phyloP scores from a whole-genome alignment of 1,139 yeast genomes.

The Debaryomyces sp. region DNA sequence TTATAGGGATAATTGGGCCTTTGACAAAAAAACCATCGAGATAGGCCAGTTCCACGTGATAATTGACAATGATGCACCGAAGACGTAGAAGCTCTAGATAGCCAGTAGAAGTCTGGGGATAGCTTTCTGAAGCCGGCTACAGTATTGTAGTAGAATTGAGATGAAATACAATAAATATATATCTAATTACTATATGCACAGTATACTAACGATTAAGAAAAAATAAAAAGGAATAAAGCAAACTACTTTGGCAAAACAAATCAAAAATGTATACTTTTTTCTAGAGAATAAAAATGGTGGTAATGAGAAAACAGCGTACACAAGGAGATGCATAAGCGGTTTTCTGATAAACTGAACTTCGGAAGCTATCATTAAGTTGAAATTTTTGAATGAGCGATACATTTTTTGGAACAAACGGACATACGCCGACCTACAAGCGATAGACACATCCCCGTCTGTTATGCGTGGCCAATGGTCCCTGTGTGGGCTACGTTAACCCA shows the following conservation, averaged over 20 bases:
- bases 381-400: slow-evolving; percentile 2
- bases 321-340: background rate
- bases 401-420: background rate
- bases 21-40: background rate
- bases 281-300: slow-evolving; percentile 3
- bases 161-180: slow-evolving; percentile 7
- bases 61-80: background rate
- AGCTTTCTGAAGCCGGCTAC: background rate
- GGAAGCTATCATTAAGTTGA: slow-evolving; percentile 5
- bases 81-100: background rate
- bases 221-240: slow-evolving; percentile 4
- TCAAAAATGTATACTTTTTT: slow-evolving; percentile 7
- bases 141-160: background rate
- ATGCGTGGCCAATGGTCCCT: slow-evolving; percentile 2
- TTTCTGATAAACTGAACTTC: slow-evolving; percentile 1
- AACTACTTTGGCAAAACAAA: slow-evolving; percentile 5
- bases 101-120: background rate
- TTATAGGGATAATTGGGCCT: background rate
- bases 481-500: background rate
- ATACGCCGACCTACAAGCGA: background rate
- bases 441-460: background rate
- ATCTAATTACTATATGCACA: slow-evolving; percentile 15
- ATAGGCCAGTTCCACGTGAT: background rate
- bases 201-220: slow-evolving; percentile 9
- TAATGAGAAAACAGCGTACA: slow-evolving; percentile 1